These are phyloP conservation scores for Coprinopsis strossmayeri DNA, from an alignment of 768 basidiomycete genomes.

Conservation along the genomic window DNA sequence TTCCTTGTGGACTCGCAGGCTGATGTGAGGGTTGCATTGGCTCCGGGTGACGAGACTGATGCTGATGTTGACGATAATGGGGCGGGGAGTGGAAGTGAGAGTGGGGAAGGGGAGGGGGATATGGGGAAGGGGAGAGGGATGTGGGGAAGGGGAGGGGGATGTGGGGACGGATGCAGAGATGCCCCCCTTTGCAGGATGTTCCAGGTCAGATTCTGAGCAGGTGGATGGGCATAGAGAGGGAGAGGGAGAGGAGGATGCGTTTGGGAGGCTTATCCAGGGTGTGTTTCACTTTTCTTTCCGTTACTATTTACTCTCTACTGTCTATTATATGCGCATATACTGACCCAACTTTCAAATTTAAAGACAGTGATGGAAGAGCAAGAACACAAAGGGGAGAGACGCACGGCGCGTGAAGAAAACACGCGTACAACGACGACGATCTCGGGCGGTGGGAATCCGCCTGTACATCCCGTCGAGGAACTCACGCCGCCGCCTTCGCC, in stretches of 20 bases:
- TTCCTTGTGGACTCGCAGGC: slow-evolving; percentile 75
- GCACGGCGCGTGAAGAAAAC: not conserved
- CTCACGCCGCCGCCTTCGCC: not conserved
- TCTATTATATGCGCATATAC: too few species aligned
- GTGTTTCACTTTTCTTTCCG: too few species aligned
- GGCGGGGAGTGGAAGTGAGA: not conserved
- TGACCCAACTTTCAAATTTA: too few species aligned
- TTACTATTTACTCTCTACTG: too few species aligned
- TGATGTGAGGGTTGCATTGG: slow-evolving; percentile 61
- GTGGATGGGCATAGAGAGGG: slow-evolving; percentile 6
- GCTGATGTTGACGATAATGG: not conserved
- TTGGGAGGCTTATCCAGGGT: not conserved
- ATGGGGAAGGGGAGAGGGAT: not conserved
- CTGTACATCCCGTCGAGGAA: too few species aligned
- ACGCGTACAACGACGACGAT: too few species aligned
- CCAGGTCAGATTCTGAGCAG: slow-evolving; percentile 7
- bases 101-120: not conserved
- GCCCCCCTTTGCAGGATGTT: too few species aligned
- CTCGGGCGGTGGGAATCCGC: too few species aligned
- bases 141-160: not conserved
- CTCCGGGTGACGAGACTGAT: slow-evolving; percentile 20
- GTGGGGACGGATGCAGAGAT: too few species aligned
- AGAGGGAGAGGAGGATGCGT: not conserved
- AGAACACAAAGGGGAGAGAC: not conserved
- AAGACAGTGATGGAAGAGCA: not conserved